A percentile compares a stretch with the other conserved stretches of the same genome.
phyloP scores from a whole-genome alignment of 208 protist species.

The Wallacemonas sp. region DNA sequence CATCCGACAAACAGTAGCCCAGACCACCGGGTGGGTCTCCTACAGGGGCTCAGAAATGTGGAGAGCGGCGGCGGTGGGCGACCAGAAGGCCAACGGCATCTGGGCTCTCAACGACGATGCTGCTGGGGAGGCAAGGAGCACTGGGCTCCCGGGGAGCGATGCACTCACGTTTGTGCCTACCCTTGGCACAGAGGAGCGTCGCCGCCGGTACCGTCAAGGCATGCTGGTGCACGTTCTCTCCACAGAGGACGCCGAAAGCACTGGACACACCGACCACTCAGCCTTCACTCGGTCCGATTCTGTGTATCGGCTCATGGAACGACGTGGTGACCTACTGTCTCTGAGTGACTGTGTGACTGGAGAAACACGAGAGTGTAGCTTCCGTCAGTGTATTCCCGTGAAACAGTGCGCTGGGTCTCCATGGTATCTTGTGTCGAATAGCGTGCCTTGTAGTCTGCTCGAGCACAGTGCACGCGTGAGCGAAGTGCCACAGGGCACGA shows the following conservation, averaged over 20 bases:
- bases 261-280: too few species aligned
- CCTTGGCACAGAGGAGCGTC: slow-evolving; percentile 38
- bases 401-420: slow-evolving; percentile 68
- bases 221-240: slow-evolving; percentile 50
- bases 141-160: neutral
- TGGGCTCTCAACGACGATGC: slow-evolving; percentile 21
- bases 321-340: slow-evolving; percentile 10
- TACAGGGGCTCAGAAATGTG: slow-evolving; percentile 5
- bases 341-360: slow-evolving; percentile 11
- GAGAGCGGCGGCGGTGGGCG: neutral
- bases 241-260: neutral
- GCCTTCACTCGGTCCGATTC: too few species aligned
- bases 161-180: slow-evolving; percentile 69
- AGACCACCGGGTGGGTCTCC: slow-evolving; percentile 36
- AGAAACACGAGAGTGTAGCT: slow-evolving; percentile 20
- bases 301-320: slow-evolving; percentile 10
- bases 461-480: slow-evolving; percentile 78
- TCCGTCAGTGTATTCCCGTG: slow-evolving; percentile 60
- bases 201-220: slow-evolving; percentile 43
- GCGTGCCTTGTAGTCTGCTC: slow-evolving; percentile 73
- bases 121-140: too few species aligned
- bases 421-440: slow-evolving; percentile 66
- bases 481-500: slow-evolving; percentile 1
- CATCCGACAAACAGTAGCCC: slow-evolving; percentile 59
- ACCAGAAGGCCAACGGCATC: slow-evolving; percentile 15